phyloP scores from a whole-genome alignment of 306 rosid species.

The Dryas drummondii region DNA sequence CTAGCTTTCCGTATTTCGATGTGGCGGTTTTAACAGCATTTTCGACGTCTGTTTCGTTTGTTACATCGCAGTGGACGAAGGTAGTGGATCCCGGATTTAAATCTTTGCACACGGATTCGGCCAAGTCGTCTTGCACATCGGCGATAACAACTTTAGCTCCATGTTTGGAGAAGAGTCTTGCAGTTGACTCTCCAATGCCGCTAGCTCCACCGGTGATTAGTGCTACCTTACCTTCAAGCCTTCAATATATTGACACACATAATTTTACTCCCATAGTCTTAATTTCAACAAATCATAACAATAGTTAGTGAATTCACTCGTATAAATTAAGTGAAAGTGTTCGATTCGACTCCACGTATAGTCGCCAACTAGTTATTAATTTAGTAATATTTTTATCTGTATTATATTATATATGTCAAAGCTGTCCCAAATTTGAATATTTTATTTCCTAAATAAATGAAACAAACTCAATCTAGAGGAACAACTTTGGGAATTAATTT shows the following conservation, averaged over 20 bases:
- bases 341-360: no score
- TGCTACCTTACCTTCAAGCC: conserved; percentile 65
- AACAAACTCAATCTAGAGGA: background rate
- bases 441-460: no score
- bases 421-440: no score
- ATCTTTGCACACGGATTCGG: conserved; percentile 25
- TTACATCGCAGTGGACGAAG: conserved; percentile 54
- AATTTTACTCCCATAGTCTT: background rate
- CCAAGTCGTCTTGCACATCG: conserved; percentile 40
- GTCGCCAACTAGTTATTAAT: no score
- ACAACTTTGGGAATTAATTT: no score
- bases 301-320: no score
- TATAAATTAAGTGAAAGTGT: no score
- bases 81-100: conserved; percentile 2
- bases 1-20: conserved; percentile 45
- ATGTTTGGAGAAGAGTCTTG: conserved; percentile 44
- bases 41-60: conserved; percentile 36
- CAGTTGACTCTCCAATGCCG: conserved; percentile 52
- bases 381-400: no score
- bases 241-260: background rate
- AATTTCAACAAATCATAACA: background rate
- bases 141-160: conserved; percentile 53
- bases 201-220: conserved; percentile 52
- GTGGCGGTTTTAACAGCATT: conserved; percentile 27
- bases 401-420: no score